Conservation (phyloP, 1,139 yeast genomes). For the Taphrina sp. region DNA sequence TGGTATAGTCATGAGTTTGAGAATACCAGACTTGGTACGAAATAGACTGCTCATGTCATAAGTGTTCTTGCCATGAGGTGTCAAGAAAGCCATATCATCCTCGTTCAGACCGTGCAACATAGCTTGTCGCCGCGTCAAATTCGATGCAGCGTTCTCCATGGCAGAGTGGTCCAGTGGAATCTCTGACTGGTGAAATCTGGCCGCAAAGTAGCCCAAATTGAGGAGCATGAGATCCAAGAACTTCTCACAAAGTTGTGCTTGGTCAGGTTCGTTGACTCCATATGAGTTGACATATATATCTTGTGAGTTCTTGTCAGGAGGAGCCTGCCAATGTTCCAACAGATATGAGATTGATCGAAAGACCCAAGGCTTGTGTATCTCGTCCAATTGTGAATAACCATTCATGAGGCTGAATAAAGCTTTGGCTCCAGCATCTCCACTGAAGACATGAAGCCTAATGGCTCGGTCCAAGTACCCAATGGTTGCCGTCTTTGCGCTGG, state of each 20-base stretch:
- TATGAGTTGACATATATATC: not conserved
- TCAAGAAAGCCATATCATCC: slow-evolving; percentile 59
- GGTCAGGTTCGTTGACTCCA: not conserved
- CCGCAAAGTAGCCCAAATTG: not conserved
- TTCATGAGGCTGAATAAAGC: not conserved
- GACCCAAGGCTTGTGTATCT: not conserved
- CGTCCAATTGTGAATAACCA: not conserved
- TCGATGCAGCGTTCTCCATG: not conserved
- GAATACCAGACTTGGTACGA: slow-evolving; percentile 51
- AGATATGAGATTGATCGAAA: not conserved
- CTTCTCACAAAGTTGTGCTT: not conserved
- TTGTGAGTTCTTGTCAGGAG: not conserved
- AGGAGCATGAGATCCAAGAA: slow-evolving; percentile 2
- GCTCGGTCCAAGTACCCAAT: slow-evolving; percentile 36
- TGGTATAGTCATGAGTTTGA: slow-evolving; percentile 46
- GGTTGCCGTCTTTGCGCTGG: slow-evolving; percentile 33
- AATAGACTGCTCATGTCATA: slow-evolving; percentile 54
- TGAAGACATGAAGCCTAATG: slow-evolving; percentile 3
- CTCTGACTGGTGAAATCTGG: too few species aligned
- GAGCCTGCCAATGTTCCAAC: not conserved
- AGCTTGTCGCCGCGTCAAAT: not conserved
- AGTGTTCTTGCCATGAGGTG: slow-evolving; percentile 64
- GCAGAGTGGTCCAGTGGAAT: not conserved
- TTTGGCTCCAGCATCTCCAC: too few species aligned
- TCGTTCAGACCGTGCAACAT: not conserved